Base-by-base conservation (phyloP, 1,284 basidiomycete species). In the Marasmius sp. region DNA sequence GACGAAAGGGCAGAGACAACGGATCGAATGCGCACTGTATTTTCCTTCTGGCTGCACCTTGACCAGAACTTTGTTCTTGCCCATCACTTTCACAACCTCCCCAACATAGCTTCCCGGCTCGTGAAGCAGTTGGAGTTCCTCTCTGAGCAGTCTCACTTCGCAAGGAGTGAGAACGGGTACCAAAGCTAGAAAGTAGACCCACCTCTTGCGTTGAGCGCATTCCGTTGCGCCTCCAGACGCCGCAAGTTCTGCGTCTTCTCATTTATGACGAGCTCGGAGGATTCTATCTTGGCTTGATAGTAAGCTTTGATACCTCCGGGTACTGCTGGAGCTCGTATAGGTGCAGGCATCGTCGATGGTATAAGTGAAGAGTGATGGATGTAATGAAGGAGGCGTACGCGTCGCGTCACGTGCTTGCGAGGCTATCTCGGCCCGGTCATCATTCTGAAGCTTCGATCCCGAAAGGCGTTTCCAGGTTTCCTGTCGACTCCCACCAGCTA, bases 1-100 rank as follows among this genome's bases (percentile, higher is more conserved):
- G n/a, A 20, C 2, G 27, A 41, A 27, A 65, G 33, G 34, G 37
- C 9, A 49, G 36, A 58, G 11, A 34, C 41, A 34, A 57, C 45
- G 16, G 9, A n/a, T 14, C 16, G 45, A 47, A n/a, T 20, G 81
- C 87, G 70, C 65, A 96, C 94, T 95, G 79, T 98, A 98, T 86
- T 98, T 98, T 63, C 96, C 96, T 79, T 98, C 97, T 0, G 97
- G 97, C 75, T 98, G 97, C 8, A 99, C 95, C 77, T 99, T 99
- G 69, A 99, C 97, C 49, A 99, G 81, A 5, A 98, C 95, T 79
- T 98, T 98, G 76, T 91, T 98, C 91, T 98, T 98, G 63, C 96
- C 94, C 97, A 98, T 98, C 18, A 98, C 93, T 77, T 98, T 99
- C 69, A 98, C 91, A 2, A 99, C 91, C 78, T 98, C 97, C 27